Percentiles rank a stretch among this genome's conserved stretches.
Evolutionary conservation across 2,329 filamentous ascomycete species (phyloP).

Genomic region (Zymoseptoria pseudotritici): DNA sequence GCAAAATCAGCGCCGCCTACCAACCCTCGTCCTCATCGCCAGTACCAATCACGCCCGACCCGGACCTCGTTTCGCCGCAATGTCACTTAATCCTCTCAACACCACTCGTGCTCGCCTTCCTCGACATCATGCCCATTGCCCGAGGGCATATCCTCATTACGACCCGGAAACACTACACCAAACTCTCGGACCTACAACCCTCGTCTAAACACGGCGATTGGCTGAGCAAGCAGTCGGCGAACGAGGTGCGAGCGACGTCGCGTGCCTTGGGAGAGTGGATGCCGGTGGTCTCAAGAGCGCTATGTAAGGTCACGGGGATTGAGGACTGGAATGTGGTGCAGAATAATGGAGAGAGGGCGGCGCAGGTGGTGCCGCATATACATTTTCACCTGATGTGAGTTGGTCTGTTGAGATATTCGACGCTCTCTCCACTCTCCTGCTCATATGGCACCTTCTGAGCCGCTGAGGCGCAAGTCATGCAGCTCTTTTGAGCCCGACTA

Average conservation of each 20-base stretch:
- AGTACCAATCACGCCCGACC: conserved; percentile 29
- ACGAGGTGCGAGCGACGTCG: conserved; percentile 15
- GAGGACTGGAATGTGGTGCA: conserved; percentile 94
- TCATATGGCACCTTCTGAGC: no score
- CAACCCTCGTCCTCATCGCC: conserved; percentile 32
- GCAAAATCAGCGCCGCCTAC: conserved; percentile 48
- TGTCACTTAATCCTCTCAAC: conserved; percentile 67
- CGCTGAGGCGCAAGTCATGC: no score
- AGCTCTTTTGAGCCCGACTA: no score
- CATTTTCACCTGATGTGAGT: conserved; percentile 78
- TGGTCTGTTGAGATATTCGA: no score
- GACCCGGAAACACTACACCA: conserved; percentile 68
- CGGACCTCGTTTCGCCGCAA: conserved; percentile 27
- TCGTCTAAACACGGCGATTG: conserved; percentile 8
- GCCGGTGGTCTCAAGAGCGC: conserved; percentile 63
- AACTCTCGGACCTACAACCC: conserved; percentile 59
- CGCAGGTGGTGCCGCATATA: conserved; percentile 86
- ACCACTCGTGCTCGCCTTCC: conserved; percentile 70
- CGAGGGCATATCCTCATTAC: conserved; percentile 76
- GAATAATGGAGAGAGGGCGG: conserved; percentile 82
- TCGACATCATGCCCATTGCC: conserved; percentile 87
- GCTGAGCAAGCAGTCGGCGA: conserved; percentile 11
- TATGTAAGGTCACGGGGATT: conserved; percentile 62
- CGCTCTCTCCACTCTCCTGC: no score
- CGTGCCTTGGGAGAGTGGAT: conserved; percentile 46